A percentile compares a stretch with the other conserved stretches of the same genome.
Conservation (phyloP, 306 rosid species). For the Fagus sylvatica region DNA sequence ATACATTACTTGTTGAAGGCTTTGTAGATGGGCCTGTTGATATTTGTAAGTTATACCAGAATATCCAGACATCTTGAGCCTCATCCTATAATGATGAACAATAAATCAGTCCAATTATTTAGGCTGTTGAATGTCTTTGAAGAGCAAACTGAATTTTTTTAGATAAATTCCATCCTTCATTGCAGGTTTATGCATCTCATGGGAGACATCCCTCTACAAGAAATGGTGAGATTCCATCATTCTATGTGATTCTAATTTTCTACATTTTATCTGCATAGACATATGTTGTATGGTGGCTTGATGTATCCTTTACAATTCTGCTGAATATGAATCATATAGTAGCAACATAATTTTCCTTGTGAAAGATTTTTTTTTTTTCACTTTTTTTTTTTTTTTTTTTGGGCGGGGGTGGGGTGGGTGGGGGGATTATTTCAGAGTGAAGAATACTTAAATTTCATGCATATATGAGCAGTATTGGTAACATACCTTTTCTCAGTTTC, state of each 20-base stretch:
- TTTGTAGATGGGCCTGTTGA: slow-evolving; percentile 84
- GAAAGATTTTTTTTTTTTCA: neutral
- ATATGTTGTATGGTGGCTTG: neutral
- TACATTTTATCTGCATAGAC: neutral
- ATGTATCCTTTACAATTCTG: neutral
- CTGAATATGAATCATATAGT: neutral
- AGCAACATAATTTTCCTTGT: neutral
- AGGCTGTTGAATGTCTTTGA: neutral
- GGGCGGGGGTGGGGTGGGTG: neutral
- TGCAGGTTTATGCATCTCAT: slow-evolving; percentile 84
- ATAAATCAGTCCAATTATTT: slow-evolving; percentile 3
- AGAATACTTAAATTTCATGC: neutral
- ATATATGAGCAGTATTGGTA: neutral
- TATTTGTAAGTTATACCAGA: slow-evolving; percentile 64
- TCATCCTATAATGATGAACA: neutral
- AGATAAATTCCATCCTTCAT: slow-evolving; percentile 25
- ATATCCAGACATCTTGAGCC: slow-evolving; percentile 11
- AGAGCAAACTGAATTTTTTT: neutral
- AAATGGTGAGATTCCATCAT: slow-evolving; percentile 65
- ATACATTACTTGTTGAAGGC: slow-evolving; percentile 89
- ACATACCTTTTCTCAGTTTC: neutral
- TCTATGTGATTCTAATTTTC: neutral
- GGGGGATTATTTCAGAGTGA: neutral
- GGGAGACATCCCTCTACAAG: slow-evolving; percentile 73
- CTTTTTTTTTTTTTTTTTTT: neutral